Evolutionary conservation across 352 stramenopile genomes (phyloP), one percentile per base, ranked within the genome.

Genomic region (Blastocystis sp.): DNA sequence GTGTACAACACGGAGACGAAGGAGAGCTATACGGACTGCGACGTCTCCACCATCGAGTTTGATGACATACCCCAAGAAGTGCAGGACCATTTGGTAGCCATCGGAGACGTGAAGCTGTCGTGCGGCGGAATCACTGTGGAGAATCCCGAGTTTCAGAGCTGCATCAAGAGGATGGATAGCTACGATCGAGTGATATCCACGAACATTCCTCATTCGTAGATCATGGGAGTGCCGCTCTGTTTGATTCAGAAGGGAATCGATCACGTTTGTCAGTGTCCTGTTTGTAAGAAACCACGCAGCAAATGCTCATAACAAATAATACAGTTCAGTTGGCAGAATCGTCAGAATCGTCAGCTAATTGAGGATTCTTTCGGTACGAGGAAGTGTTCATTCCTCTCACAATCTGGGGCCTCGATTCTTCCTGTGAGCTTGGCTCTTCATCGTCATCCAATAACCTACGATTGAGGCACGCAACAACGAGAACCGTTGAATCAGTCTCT

Each of bases 401-500:
- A 29, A 85, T 67, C 9, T 50, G 33, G 3, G n/a, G 29, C 4
- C 51, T 31, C 51, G 45, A 13, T 50, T 85, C 74, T 33, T 85
- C 55, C 37, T 12, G 74, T 29, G 50, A 59, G 31, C 24, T 70
- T 16, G 45, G 16, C 12, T 41, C 55, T 21, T 65, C n/a, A n/a
- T 63, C 71, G 1, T 81, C 71, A 26, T 85, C 74, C 59, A 85
- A 24, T 67, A 85, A 69, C 16, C 50, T 85, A 31, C 61, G 51
- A 63, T 62, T 4, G 16, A 80, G 9, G 13, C 1, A 12, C 37
- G 6, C 19, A 4, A 50, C 13, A 26, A 67, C 24, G 21, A 3
- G n/a, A n/a, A 80, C 70, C 29, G 21, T 16, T 31, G 50, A 45
- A 96, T 95, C 41, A 96, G 92, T 6, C 95, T 93, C 65, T 93